Base-by-base conservation (phyloP, 768 basidiomycete species). In the Hebeloma cylindrosporum region DNA sequence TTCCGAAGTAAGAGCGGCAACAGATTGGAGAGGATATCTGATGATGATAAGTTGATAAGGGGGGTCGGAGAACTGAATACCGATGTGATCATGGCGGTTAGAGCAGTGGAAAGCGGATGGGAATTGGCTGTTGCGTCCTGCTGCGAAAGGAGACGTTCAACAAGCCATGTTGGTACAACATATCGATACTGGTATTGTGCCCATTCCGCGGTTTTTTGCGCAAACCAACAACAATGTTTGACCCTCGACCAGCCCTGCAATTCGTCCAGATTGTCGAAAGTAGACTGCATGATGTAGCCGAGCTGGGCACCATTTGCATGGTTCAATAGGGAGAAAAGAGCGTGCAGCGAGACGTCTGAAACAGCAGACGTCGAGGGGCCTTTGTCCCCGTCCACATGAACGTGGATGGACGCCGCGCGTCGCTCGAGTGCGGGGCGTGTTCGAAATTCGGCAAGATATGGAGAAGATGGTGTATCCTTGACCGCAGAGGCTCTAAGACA, bases 171-270 rank as follows among this genome's bases (percentile, higher is more conserved):
- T 2, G 93, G 90, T 5, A 96, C 80, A 18, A 85, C 86, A 57
- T 89, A 95, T 18, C 94, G 86, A 64, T 94, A 94, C 60, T 94
- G 94, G 52, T 94, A 91, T 59, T 88, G 90, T 4, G 88, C 79
- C 88, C 90, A 94, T 56, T 90, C 85, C n/a, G 82, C 82, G 4
- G 79, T 74, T 57, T 79, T 83, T 46, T 82, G 78, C 9, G 85
- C 80, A 45, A 91, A 73, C 93, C 93, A 97, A 43, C 82, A 78
- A 58, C 85, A 94, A 55, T 91, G 82, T 5, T 81, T 78, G 0
- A 76, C 53, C 48, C 81, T 78, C 13, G 55, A 57, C 93, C 93
- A 96, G 16, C 77, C 76, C 20, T 72, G 60, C 6, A 74, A 65
- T 7, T 73, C 67, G 31, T 88, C 80, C 28, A 93, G 73, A 52